Evolutionary conservation across 75 land plant species (phyloP).

Genomic region (Sequoia sempervirens): DNA sequence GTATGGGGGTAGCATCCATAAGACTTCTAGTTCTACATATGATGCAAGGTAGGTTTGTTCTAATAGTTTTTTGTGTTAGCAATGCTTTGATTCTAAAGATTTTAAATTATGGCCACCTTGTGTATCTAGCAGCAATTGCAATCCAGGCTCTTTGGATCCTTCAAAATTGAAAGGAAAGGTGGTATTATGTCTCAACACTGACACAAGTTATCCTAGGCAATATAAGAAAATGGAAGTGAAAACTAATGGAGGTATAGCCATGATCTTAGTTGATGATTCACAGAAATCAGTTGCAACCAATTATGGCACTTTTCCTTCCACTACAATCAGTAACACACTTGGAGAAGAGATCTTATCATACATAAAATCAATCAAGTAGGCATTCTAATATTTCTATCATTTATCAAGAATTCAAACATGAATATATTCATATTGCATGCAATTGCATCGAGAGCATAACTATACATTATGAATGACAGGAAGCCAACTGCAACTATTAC

Average conservation of each 20-base stretch:
- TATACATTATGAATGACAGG: conserved; percentile 15
- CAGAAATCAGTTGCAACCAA: conserved; percentile 14
- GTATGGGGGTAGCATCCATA: conserved; percentile 23
- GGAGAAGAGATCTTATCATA: conserved; percentile 37
- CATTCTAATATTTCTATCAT: neutral
- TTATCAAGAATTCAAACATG: neutral
- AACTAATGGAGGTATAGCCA: conserved; percentile 52
- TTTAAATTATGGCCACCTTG: neutral
- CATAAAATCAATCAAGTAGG: conserved; percentile 52
- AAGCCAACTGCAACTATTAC: conserved; percentile 60
- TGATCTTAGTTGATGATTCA: conserved; percentile 41
- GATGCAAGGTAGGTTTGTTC: conserved; percentile 28
- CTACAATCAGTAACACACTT: conserved; percentile 25
- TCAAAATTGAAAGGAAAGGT: conserved; percentile 55
- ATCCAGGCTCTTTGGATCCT: conserved; percentile 29
- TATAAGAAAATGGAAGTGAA: conserved; percentile 24
- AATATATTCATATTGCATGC: neutral
- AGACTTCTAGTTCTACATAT: neutral
- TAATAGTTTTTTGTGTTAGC: neutral
- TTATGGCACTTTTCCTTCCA: conserved; percentile 35
- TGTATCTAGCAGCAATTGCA: conserved; percentile 40
- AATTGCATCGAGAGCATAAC: too few species aligned
- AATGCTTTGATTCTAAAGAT: neutral
- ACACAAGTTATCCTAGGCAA: neutral
- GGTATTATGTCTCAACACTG: conserved; percentile 39